Evolutionary conservation across 2,329 filamentous ascomycete genomes (phyloP), one percentile per base, ranked within the genome.

Genomic region (Colletotrichum sp.): DNA sequence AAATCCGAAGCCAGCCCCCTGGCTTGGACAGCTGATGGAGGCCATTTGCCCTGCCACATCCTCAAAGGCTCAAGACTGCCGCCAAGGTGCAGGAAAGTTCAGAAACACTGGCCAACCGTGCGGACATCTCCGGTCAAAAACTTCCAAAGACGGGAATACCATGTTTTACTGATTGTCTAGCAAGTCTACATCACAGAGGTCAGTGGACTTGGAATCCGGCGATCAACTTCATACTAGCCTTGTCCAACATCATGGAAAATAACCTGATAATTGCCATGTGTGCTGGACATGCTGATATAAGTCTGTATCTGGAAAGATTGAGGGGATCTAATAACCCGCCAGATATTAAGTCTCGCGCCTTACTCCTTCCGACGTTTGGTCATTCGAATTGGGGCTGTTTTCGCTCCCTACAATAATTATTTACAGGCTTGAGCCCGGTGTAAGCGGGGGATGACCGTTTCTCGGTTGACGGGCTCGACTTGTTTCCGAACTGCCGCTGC

Each of bases 201-300:
- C 6, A 21, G n/a, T 9, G n/a, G n/a, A 5, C 10, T 21, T 21
- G 10, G n/a, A 3, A 5, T 52, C 12, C 43, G 43, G 43, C 43
- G 2, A 52, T 52, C 43, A 21, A 21, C n/a, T 13, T 24, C 10
- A 13, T 13, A 52, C n/a, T 0, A 1, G n/a, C n/a, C n/a, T 8
- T 13, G 6, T 52, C n/a, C 0, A 13, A 7, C 43, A 21, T 13
- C 1, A n/a, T 0, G n/a, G 4, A 52, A 8, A 52, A 21, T 5
- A 52, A 13, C 4, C 10, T 21, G 10, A 52, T 13, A 21, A 52
- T 52, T 52, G 43, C 43, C n/a, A 2, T 24, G n/a, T 52, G 12
- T 13, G 10, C 6, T 52, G 43, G 3, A 1, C 43, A 21, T 21
- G 0, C 43, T 13, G 2, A 52, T 21, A 5, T 8, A 0, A 13